Percentiles rank a stretch among this genome's conserved stretches.
Evolutionary conservation across 257 asterid genomes (phyloP).

Genomic region (Echites panduratus): DNA sequence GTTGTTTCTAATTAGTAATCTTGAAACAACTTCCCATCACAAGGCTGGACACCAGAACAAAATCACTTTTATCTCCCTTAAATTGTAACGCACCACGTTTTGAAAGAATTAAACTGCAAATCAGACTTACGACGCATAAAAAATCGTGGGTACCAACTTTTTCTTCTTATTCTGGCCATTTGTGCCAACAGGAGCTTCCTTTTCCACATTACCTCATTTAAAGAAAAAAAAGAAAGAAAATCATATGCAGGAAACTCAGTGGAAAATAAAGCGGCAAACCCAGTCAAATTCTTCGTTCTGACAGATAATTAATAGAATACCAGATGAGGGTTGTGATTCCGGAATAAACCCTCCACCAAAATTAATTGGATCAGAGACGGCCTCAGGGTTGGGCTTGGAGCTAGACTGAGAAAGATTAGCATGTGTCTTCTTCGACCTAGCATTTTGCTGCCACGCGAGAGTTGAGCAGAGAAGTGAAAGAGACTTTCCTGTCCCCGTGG

Average conservation of each 20-base stretch:
- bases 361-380: slow-evolving; percentile 60
- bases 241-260: not conserved
- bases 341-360: slow-evolving; percentile 94
- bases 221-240: not conserved
- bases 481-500: slow-evolving; percentile 96
- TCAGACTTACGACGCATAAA: slow-evolving; percentile 70
- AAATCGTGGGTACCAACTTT: slow-evolving; percentile 55
- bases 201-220: slow-evolving; percentile 39
- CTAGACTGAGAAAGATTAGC: slow-evolving; percentile 34
- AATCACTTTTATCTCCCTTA: not conserved
- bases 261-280: not conserved
- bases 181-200: slow-evolving; percentile 31
- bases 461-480: slow-evolving; percentile 84
- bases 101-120: not conserved
- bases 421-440: slow-evolving; percentile 32
- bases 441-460: slow-evolving; percentile 86
- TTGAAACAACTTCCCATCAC: not conserved
- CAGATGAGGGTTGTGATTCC: slow-evolving; percentile 74
- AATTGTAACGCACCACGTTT: not conserved
- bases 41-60: not conserved
- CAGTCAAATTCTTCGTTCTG: not conserved
- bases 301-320: slow-evolving; percentile 3
- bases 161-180: slow-evolving; percentile 46
- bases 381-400: slow-evolving; percentile 64
- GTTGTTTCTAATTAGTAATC: not conserved